phyloP scores from a whole-genome alignment of 2,329 filamentous ascomycete species.

The Xylariales sp. region DNA sequence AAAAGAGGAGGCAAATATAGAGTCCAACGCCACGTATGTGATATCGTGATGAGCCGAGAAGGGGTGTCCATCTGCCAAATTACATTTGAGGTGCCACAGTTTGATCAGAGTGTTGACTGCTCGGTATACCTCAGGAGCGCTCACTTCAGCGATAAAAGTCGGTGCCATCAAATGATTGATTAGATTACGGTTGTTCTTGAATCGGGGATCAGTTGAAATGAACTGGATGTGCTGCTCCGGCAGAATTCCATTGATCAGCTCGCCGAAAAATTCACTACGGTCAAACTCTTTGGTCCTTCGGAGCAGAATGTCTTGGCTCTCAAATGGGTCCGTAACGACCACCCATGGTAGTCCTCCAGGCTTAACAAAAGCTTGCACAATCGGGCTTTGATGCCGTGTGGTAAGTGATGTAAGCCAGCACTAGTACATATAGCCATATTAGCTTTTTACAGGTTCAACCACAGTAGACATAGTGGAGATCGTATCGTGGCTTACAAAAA shows the following conservation, averaged over 20 bases:
- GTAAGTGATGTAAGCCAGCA: conserved; percentile 26
- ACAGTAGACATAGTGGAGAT: too few species aligned
- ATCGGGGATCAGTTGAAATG: conserved; percentile 21
- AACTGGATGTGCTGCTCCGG: conserved; percentile 28
- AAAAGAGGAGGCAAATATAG: conserved; percentile 24
- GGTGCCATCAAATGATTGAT: conserved; percentile 33
- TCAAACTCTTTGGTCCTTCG: conserved; percentile 40
- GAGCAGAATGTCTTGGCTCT: conserved; percentile 39
- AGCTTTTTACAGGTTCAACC: too few species aligned
- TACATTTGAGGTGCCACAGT: conserved; percentile 28
- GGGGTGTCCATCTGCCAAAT: conserved; percentile 23
- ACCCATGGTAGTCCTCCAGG: conserved; percentile 38
- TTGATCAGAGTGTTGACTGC: conserved; percentile 23
- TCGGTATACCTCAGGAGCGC: conserved; percentile 28
- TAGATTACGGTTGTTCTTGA: conserved; percentile 21
- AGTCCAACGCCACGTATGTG: conserved; percentile 24
- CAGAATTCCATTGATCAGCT: conserved; percentile 25
- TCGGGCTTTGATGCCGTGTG: conserved; percentile 28
- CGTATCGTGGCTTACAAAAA: conserved; percentile 22
- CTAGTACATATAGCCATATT: too few species aligned
- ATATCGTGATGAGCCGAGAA: conserved; percentile 26
- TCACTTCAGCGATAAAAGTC: conserved; percentile 26
- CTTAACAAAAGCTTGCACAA: conserved; percentile 42
- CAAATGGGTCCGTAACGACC: conserved; percentile 35
- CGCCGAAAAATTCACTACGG: conserved; percentile 27